Evolutionary conservation across 352 stramenopile genomes (phyloP).

Genomic region (Halophytophthora polymorphica): DNA sequence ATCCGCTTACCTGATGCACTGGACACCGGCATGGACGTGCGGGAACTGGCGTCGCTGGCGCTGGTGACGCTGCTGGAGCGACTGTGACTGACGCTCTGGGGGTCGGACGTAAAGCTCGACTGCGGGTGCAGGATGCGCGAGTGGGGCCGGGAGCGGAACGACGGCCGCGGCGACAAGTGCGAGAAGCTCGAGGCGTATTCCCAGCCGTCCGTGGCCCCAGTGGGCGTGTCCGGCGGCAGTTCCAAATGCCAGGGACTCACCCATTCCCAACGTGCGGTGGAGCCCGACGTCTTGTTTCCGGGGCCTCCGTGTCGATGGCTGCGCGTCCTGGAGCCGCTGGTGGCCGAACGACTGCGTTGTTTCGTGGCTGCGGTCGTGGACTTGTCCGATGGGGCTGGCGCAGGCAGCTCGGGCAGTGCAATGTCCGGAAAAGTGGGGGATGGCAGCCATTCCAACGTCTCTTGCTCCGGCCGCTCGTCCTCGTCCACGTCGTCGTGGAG

Average conservation of each 20-base stretch:
- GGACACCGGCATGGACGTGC: slow-evolving; percentile 15
- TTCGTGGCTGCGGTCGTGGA: slow-evolving; percentile 2
- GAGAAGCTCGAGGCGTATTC: slow-evolving; percentile 64
- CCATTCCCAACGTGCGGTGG: slow-evolving; percentile 49
- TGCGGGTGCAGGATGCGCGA: too few species aligned
- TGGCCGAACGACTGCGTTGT: slow-evolving; percentile 25
- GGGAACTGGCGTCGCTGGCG: not conserved
- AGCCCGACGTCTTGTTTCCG: too few species aligned
- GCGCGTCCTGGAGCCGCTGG: slow-evolving; percentile 1
- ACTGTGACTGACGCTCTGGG: not conserved
- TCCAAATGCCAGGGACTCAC: slow-evolving; percentile 73
- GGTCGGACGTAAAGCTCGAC: not conserved
- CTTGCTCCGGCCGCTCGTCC: slow-evolving; percentile 7
- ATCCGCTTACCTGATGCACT: slow-evolving; percentile 36
- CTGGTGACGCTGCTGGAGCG: not conserved
- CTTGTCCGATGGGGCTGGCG: not conserved
- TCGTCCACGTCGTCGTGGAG: slow-evolving; percentile 3
- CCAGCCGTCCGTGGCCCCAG: slow-evolving; percentile 50
- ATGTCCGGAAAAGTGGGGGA: slow-evolving; percentile 58
- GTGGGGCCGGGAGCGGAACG: slow-evolving; percentile 8
- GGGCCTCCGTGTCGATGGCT: too few species aligned
- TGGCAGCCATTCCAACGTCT: slow-evolving; percentile 29
- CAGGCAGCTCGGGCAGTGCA: slow-evolving; percentile 27
- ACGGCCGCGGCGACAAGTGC: slow-evolving; percentile 37
- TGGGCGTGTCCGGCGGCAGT: slow-evolving; percentile 8